Evolutionary conservation across 768 basidiomycete species (phyloP), one percentile per base, ranked within the genome.

Genomic region (Boletus sp.): DNA sequence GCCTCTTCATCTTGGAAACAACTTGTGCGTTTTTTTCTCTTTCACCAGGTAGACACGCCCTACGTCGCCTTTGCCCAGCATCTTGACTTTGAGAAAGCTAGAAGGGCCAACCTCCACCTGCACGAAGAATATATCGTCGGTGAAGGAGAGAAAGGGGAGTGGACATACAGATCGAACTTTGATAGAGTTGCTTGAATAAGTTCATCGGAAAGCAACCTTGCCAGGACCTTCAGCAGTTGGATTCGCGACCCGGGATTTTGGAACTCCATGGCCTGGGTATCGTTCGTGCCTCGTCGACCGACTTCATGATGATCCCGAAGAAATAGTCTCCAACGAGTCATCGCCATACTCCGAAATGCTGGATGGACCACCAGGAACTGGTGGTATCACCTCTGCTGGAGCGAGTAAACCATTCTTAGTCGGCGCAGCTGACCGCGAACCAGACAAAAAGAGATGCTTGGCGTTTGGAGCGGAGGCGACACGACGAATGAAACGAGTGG

Each of bases 11-110:
- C 71, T 23, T 77, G 74, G 44, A 74, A 86, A 99, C 58, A 98
- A 79, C 74, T 96, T 97, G 64, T 85, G 83, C 46, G 86, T 86
- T 81, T 98, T 98, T 84, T 99, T 98, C 77, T 99, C 97, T 64
- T 90, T 83, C 47, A 99, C 97, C 42, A 99, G 83, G 75, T 98
- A 99, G 39, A 99, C 97, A 70, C 96, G 90, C 19, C 97, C 97
- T 44, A 99, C 97, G 72, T 99, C 97, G 43, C 97, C 97, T 71
- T 97, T 93, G 44, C 97, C 97, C n/a, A 98, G 80, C 81, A 99
- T 81, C 76, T 95, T 97, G 75, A 98, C 78, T 78, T 99, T 99
- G 68, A 88, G 81, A 74, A 99, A 99, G 71, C 92, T 94, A 45
- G 85, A 85, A 52, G 97, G 96, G 23, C 87, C 83, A 25, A 99